Evolutionary conservation across 2,329 filamentous ascomycete genomes (phyloP).

Genomic region (Pseudocercospora cruenta): DNA sequence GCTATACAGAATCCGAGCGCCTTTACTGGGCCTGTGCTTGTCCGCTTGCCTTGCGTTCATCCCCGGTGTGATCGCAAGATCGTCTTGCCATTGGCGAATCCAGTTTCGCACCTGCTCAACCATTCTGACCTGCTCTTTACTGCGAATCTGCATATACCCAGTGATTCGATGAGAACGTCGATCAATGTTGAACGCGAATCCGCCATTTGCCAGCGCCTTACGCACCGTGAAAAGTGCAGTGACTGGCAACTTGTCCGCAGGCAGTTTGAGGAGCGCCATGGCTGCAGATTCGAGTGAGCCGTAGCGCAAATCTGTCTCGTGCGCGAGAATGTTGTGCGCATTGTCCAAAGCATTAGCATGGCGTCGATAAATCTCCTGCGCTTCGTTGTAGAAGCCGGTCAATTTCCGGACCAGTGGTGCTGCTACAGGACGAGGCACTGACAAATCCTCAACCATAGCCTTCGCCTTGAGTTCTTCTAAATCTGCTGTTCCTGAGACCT

Average conservation of each 20-base stretch:
- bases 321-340: slow-evolving; percentile 53
- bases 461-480: slow-evolving; percentile 39
- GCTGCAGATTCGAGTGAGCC: slow-evolving; percentile 54
- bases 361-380: slow-evolving; percentile 53
- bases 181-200: slow-evolving; percentile 64
- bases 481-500: slow-evolving; percentile 40
- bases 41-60: slow-evolving; percentile 22
- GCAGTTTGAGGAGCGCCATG: slow-evolving; percentile 43
- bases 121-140: slow-evolving; percentile 57
- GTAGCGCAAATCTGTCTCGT: slow-evolving; percentile 48
- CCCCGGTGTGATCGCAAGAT: slow-evolving; percentile 40
- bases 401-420: slow-evolving; percentile 50
- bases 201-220: slow-evolving; percentile 62
- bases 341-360: slow-evolving; percentile 53
- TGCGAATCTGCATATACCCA: slow-evolving; percentile 66
- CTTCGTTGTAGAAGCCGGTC: slow-evolving; percentile 47
- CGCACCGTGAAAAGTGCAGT: slow-evolving; percentile 70
- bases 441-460: slow-evolving; percentile 43
- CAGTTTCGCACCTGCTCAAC: slow-evolving; percentile 56
- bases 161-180: slow-evolving; percentile 54
- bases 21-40: slow-evolving; percentile 22
- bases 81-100: slow-evolving; percentile 60
- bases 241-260: slow-evolving; percentile 33
- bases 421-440: slow-evolving; percentile 52
- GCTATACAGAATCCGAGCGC: slow-evolving; percentile 36